Evolutionary conservation across 106 monocot species (phyloP), one percentile per base, ranked within the genome.

Genomic region (Phalaenopsis equestris): DNA sequence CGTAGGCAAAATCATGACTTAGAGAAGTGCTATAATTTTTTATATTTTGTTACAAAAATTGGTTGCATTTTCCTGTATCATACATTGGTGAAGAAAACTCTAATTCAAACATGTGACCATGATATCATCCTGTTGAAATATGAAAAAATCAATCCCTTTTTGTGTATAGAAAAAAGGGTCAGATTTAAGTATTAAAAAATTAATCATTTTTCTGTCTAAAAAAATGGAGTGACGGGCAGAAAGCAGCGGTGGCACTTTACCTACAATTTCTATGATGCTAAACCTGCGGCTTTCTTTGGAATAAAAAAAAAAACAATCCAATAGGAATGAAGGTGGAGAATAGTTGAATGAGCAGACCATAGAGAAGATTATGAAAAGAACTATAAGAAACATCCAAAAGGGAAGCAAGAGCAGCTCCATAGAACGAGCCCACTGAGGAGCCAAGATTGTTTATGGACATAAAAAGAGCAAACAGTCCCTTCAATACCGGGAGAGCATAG

Each of bases 401-500:
- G 19, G 94, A 91, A 19, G 94, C 89, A 19, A 94, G 80, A 74
- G 86, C 91, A 81, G 91, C 91, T 14, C 94, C 94, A 1, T 85
- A 77, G 84, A 94, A 86, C 67, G 91, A 94, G 4, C 94, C 85
- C 23, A 94, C 38, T 17, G 89, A 91, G 55, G 83, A 82, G 64
- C 94, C 89, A 6, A 94, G 61, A 46, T 94, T 94, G 78, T 91
- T 87, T 81, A 94, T 90, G 39, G 94, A 94, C 94, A 94, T 94
- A 73, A 94, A 94, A 0, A 94, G 86, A 36, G 94, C 94, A 83
- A 94, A 94, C 17, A 94, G 88, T 91, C 24, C 94, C 94, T 90
- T 94, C 94, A 39, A 94, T 94, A 72, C 94, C 94, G 42, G 94
- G 94, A 30, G 94, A 91, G 74, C 94, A 94, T 30, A 94, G 85